Evolutionary conservation across 1,284 basidiomycete species (phyloP), one percentile per base, ranked within the genome.

Genomic region (Tausonia pullulans): DNA sequence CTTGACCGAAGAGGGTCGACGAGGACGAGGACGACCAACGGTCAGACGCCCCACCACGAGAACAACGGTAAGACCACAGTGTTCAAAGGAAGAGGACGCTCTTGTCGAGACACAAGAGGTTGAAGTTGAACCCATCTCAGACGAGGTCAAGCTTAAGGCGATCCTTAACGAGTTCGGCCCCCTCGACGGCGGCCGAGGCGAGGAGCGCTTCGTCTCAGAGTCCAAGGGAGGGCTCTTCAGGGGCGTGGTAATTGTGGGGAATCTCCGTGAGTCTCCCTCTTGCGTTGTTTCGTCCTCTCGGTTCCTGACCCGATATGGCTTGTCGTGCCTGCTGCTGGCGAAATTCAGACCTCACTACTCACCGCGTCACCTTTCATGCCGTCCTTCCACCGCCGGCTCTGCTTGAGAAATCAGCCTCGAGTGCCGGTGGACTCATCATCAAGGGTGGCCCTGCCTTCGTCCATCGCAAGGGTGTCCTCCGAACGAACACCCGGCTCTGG

Each of bases 331-430:
- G 27, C 66, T 46, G 79, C 81, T 68, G 82, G 83, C 60, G 75
- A 27, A 27, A 27, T 27, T 27, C 85, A 41, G 83, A 85, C 71
- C 74, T 86, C 39, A 87, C 84, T 0, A 84, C 82, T 2, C 83
- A 86, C 71, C 80, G 85, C 5, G 68, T 86, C 13, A 73, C 83
- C 0, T 87, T 87, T 71, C 84, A 86, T 69, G 85, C 85, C 2
- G 81, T 83, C 5, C 71, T 86, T 14, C 79, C 84, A 3, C 78
- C 82, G 27, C 27, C 27, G 27, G 27, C 27, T 27, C 27, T 0
- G 79, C 80, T 11, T 72, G 74, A 45, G 27, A 64, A 61, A 2
- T 27, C 7, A 53, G 7, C n/a, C 55, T 61, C 64, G 43, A 69
- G 67, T 56, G 49, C 69, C 1, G n/a, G 39, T 16, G 53, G 55